Base-by-base conservation (phyloP, 805 yeast genomes). In the Saccharomycopsis microspora region DNA sequence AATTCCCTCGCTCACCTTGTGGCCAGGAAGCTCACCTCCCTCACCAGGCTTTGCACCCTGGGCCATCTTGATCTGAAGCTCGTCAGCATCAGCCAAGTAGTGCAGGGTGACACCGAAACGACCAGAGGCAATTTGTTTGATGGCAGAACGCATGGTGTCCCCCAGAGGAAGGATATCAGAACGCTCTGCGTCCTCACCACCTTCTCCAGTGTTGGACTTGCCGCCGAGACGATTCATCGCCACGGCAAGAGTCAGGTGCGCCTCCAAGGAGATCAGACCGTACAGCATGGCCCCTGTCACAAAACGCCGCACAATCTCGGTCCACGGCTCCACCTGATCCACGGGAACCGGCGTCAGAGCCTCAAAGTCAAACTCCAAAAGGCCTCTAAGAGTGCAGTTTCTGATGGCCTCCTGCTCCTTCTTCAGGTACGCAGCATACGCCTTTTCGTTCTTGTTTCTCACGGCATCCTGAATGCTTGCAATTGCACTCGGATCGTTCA, bases 31-130 rank as follows among this genome's bases (percentile, higher is more conserved):
- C 67, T 93, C 97, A 74, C 98, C 98, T 74, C 98, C 98, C 72
- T 93, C 97, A 71, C 97, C 98, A 7, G 97, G 97, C 69, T 90
- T 90, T 47, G 98, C 98, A 69, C 98, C 97, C 69, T 90, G 98
- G 6, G 97, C 97, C 89, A 90, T 88, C 70, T 90, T 90, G 66
- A 90, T 93, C 68, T 90, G 98, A 54, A 90, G 78, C 70, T 90
- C 97, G 60, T 90, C 97, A 40, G 97, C 95, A 68, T 90, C 97
- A 36, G 96, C 80, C 58, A 90, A 72, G 65, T 93, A 90, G 67
- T 82, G 78, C 3, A 97, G 87, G 3, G 98, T 90, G 45, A 90
- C 98, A 72, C 98, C 98, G 60, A 90, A 90, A 67, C 98, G 78
- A 57, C 97, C 97, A 41, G 96, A 87, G 10, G 98, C 98, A 64